phyloP scores from a whole-genome alignment of 2,329 filamentous ascomycete genomes.

The Colletotrichum sp. region DNA sequence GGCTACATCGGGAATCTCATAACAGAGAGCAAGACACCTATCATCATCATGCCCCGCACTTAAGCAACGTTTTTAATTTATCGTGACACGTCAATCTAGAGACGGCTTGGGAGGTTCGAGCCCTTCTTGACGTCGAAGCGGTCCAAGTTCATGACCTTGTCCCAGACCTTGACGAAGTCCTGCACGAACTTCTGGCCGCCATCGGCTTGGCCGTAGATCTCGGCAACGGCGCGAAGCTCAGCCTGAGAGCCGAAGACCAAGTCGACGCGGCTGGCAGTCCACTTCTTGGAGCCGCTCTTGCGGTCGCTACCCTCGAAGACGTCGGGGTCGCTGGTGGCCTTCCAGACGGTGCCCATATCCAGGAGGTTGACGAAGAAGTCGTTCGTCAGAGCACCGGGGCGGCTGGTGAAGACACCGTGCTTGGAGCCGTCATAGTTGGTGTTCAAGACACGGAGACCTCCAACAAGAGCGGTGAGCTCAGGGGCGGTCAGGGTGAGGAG shows the following conservation, averaged over 20 bases:
- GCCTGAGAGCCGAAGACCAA: slow-evolving; percentile 77
- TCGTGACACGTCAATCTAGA: background rate
- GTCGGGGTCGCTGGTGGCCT: slow-evolving; percentile 56
- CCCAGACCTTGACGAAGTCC: slow-evolving; percentile 75
- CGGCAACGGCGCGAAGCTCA: slow-evolving; percentile 72
- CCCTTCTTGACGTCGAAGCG: slow-evolving; percentile 62
- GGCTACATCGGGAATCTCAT: background rate
- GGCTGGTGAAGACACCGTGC: slow-evolving; percentile 71
- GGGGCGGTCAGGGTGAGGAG: slow-evolving; percentile 74
- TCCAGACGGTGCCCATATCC: slow-evolving; percentile 71
- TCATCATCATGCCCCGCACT: background rate
- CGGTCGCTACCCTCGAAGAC: slow-evolving; percentile 68
- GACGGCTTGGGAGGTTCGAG: background rate
- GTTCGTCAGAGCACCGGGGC: slow-evolving; percentile 73
- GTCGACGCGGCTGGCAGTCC: slow-evolving; percentile 72
- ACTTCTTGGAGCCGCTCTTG: slow-evolving; percentile 70
- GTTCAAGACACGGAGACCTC: slow-evolving; percentile 73
- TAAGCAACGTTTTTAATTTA: background rate
- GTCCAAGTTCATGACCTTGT: slow-evolving; percentile 77
- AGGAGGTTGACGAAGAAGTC: slow-evolving; percentile 85
- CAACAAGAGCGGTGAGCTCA: slow-evolving; percentile 73
- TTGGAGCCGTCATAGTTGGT: slow-evolving; percentile 74
- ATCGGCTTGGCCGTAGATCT: slow-evolving; percentile 70
- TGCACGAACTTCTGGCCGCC: slow-evolving; percentile 67
- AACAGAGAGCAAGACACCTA: background rate